A percentile compares a stretch with the other conserved stretches of the same genome.
Conservation (phyloP, 164 flowering plant genomes). For the Tinospora cordifolia region DNA sequence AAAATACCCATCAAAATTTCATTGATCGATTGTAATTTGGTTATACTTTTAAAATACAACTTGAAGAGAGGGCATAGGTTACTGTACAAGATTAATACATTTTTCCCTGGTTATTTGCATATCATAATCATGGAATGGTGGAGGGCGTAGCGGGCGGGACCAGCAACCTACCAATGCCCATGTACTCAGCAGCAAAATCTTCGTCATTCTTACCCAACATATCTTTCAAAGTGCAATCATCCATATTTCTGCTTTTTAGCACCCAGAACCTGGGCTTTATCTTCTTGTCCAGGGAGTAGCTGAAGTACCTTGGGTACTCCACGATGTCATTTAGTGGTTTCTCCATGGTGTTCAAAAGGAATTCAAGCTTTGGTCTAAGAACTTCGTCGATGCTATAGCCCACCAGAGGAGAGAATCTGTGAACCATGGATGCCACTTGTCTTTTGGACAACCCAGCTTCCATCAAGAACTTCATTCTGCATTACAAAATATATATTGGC, state of each 20-base stretch:
- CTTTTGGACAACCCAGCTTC: slow-evolving; percentile 55
- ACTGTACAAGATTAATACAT: too few species aligned
- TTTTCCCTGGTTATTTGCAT: neutral
- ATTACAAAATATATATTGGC: neutral
- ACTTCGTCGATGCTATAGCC: slow-evolving; percentile 84
- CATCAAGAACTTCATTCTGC: slow-evolving; percentile 62
- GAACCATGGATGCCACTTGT: slow-evolving; percentile 65
- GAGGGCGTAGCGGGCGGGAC: slow-evolving; percentile 21
- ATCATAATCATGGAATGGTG: neutral
- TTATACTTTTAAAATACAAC: too few species aligned
- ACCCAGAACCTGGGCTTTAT: slow-evolving; percentile 75
- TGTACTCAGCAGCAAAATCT: slow-evolving; percentile 62
- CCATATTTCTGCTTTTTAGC: slow-evolving; percentile 47
- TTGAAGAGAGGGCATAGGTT: too few species aligned
- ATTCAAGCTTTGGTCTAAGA: slow-evolving; percentile 68
- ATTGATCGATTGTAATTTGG: too few species aligned
- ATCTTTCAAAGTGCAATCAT: slow-evolving; percentile 64
- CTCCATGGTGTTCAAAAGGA: slow-evolving; percentile 61
- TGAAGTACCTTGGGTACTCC: slow-evolving; percentile 81
- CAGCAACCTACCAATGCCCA: slow-evolving; percentile 39
- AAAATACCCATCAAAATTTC: too few species aligned
- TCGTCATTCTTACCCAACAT: slow-evolving; percentile 84
- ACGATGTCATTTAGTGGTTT: slow-evolving; percentile 59
- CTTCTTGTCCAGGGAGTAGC: slow-evolving; percentile 83
- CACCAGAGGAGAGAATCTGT: slow-evolving; percentile 69